Evolutionary conservation across 2,329 filamentous ascomycete genomes (phyloP).

Genomic region (Thielaviopsis ethacetica): DNA sequence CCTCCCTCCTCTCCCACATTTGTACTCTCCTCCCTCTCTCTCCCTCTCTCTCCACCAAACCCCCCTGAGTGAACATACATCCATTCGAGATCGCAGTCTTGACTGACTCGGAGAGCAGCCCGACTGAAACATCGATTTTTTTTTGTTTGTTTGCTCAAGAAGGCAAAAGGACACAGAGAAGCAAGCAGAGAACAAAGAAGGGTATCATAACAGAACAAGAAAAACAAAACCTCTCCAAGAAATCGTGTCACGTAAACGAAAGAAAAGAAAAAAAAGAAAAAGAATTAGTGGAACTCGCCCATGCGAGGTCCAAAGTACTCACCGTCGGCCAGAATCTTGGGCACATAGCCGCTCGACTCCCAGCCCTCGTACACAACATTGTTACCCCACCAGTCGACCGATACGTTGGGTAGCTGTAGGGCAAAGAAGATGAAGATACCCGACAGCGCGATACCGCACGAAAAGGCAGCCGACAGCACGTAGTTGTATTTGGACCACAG

Average conservation of each 20-base stretch:
- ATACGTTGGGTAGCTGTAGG: constrained; percentile 23
- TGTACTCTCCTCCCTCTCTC: neutral
- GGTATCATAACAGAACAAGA: neutral
- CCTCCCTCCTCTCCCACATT: neutral
- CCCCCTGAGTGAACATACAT: neutral
- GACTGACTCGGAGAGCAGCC: neutral
- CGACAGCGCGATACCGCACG: constrained; percentile 28
- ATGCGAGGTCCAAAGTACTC: constrained; percentile 20
- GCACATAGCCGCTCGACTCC: constrained; percentile 24
- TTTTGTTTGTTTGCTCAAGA: neutral
- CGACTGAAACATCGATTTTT: neutral
- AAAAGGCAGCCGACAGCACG: constrained; percentile 30
- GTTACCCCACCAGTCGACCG: constrained; percentile 32
- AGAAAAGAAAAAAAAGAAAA: neutral
- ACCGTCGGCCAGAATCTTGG: constrained; percentile 19
- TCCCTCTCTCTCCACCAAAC: neutral
- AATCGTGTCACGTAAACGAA: neutral
- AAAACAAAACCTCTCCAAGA: neutral
- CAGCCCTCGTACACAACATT: constrained; percentile 24
- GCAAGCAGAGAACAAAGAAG: neutral
- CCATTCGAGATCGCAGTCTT: neutral
- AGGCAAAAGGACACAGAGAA: neutral
- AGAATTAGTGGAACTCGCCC: constrained; percentile 11
- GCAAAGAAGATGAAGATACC: constrained; percentile 33
- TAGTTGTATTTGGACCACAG: constrained; percentile 36